A percentile compares a stretch with the other conserved stretches of the same genome.
These are phyloP conservation scores for Rachicladosporium sp. DNA, from an alignment of 2,329 filamentous ascomycete genomes.

Conservation along the genomic window DNA sequence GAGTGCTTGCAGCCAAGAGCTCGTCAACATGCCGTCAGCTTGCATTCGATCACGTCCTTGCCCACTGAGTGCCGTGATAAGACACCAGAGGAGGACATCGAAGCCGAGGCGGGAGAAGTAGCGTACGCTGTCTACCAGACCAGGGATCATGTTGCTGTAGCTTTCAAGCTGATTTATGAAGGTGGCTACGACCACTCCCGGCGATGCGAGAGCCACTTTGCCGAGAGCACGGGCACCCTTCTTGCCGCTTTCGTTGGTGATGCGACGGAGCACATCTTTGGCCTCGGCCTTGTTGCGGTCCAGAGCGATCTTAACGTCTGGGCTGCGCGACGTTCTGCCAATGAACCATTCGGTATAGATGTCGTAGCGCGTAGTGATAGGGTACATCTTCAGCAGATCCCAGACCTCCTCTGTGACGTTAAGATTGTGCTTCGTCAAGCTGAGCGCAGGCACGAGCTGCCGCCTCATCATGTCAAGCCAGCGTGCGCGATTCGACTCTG, in stretches of 20 bases:
- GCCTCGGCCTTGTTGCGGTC: constrained; percentile 66
- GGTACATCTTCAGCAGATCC: constrained; percentile 66
- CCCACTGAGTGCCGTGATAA: constrained; percentile 59
- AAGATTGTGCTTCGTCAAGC: constrained; percentile 73
- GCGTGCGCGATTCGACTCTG: constrained; percentile 56
- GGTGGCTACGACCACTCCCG: constrained; percentile 80
- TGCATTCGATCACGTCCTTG: constrained; percentile 47
- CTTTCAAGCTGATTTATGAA: constrained; percentile 84
- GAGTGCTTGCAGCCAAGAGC: constrained; percentile 80
- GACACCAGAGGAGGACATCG: constrained; percentile 84
- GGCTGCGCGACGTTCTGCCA: constrained; percentile 61
- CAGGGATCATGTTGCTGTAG: constrained; percentile 89
- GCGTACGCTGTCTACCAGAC: constrained; percentile 84
- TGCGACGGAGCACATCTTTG: constrained; percentile 71
- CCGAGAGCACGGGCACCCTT: constrained; percentile 80
- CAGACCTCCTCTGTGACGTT: constrained; percentile 78
- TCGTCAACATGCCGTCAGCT: constrained; percentile 62
- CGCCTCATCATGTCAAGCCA: constrained; percentile 80
- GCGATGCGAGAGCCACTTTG: constrained; percentile 83
- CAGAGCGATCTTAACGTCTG: constrained; percentile 69
- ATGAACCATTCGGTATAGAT: constrained; percentile 92
- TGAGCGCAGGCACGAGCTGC: constrained; percentile 76
- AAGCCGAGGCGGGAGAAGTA: constrained; percentile 91
- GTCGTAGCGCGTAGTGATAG: constrained; percentile 63
- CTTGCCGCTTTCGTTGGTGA: constrained; percentile 75